Conservation (phyloP, 2,329 filamentous ascomycete species). For the Trichoderma endophyticum region DNA sequence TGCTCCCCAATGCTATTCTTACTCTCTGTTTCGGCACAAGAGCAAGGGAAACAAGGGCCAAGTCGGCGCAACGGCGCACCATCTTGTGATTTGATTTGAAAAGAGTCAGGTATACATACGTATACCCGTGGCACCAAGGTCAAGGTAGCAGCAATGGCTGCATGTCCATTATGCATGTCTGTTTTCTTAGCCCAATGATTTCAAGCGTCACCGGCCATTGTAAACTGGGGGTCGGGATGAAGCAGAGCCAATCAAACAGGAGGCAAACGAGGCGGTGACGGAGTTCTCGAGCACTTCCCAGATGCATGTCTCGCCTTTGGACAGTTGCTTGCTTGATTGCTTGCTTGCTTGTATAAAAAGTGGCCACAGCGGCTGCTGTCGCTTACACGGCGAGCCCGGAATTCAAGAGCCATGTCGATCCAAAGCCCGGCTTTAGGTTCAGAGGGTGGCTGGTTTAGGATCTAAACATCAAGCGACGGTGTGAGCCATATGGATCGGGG, state of each 20-base stretch:
- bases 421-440: neutral
- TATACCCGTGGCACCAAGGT: neutral
- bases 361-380: neutral
- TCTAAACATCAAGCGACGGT: too few relatives aligned
- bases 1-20: neutral
- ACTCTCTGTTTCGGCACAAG: neutral
- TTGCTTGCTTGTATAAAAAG: neutral
- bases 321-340: neutral
- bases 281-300: neutral
- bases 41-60: neutral
- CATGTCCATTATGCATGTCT: conserved; percentile 9
- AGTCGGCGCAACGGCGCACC: conserved; percentile 8
- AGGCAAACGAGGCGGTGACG: conserved; percentile 12
- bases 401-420: neutral
- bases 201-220: neutral
- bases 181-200: conserved; percentile 4
- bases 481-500: too few relatives aligned
- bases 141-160: neutral
- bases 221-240: conserved; percentile 12
- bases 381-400: neutral
- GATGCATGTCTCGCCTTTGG: neutral
- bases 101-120: neutral
- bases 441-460: neutral
- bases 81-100: conserved; percentile 15
- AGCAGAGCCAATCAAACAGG: conserved; percentile 10